Conservation (phyloP, 345 rosid genomes). For the Ailanthus altissimus region DNA sequence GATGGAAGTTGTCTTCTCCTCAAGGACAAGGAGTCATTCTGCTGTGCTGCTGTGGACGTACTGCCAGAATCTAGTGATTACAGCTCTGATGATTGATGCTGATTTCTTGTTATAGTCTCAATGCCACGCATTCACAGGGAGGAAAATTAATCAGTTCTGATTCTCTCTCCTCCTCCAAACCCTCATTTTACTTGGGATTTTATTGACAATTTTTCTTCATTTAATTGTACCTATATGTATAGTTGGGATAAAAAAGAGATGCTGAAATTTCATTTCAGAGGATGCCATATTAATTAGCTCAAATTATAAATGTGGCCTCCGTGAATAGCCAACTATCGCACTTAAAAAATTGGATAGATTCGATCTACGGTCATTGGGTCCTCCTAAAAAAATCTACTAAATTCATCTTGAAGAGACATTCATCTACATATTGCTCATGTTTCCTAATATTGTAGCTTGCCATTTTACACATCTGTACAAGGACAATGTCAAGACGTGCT, state of each 20-base stretch:
- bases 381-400: too few relatives aligned
- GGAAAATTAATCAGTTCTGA: neutral
- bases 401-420: neutral
- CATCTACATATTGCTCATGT: neutral
- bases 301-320: neutral
- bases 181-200: slow-evolving; percentile 3
- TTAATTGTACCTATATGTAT: neutral
- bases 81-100: slow-evolving; percentile 77
- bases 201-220: neutral
- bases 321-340: too few relatives aligned
- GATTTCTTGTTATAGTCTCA: neutral
- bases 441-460: neutral
- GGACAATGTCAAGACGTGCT: neutral
- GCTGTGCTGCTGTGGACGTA: slow-evolving; percentile 77
- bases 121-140: neutral
- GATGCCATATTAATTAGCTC: neutral
- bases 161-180: neutral
- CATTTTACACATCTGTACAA: neutral
- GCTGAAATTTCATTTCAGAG: neutral
- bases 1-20: slow-evolving; percentile 92
- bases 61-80: slow-evolving; percentile 81
- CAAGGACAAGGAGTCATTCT: slow-evolving; percentile 86
- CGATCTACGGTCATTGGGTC: too few relatives aligned
- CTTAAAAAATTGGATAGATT: too few relatives aligned
- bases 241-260: neutral